Percentiles rank a stretch among this genome's conserved stretches.
Evolutionary conservation across 805 yeast genomes (phyloP).

Genomic region (Candida quercuum): DNA sequence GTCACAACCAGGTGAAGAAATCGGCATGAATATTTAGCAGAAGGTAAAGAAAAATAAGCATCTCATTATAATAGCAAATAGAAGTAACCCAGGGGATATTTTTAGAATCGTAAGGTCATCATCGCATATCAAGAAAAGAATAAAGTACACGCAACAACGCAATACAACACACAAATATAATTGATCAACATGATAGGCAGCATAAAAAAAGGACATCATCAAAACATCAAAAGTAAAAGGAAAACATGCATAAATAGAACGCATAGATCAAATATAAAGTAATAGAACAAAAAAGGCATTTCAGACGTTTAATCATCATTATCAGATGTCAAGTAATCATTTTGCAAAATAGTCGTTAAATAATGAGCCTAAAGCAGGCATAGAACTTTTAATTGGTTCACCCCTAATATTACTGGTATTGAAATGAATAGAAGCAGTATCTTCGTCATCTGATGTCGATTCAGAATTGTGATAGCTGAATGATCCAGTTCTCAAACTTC

Average conservation of each 20-base stretch:
- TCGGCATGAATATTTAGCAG: too few relatives aligned
- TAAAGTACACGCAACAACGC: too few relatives aligned
- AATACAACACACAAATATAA: too few relatives aligned
- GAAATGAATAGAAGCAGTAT: conserved; percentile 8
- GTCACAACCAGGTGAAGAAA: too few relatives aligned
- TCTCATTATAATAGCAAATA: too few relatives aligned
- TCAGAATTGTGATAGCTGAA: neutral
- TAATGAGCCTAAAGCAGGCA: conserved; percentile 15
- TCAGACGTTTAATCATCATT: neutral
- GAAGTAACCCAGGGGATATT: too few relatives aligned
- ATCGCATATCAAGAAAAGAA: too few relatives aligned
- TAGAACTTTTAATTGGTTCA: conserved; percentile 10
- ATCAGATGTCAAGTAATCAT: neutral
- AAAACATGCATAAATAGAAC: neutral
- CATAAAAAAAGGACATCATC: neutral
- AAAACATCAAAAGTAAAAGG: neutral
- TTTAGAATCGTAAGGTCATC: too few relatives aligned
- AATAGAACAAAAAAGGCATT: neutral
- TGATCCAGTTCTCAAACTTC: neutral
- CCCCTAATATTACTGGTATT: conserved; percentile 12
- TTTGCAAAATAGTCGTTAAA: conserved; percentile 18
- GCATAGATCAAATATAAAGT: neutral
- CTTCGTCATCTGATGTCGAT: conserved; percentile 10
- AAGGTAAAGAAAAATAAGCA: too few relatives aligned
- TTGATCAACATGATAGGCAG: too few relatives aligned